phyloP scores from a whole-genome alignment of 345 rosid genomes.

The Zanthoxylum bungeanum region DNA sequence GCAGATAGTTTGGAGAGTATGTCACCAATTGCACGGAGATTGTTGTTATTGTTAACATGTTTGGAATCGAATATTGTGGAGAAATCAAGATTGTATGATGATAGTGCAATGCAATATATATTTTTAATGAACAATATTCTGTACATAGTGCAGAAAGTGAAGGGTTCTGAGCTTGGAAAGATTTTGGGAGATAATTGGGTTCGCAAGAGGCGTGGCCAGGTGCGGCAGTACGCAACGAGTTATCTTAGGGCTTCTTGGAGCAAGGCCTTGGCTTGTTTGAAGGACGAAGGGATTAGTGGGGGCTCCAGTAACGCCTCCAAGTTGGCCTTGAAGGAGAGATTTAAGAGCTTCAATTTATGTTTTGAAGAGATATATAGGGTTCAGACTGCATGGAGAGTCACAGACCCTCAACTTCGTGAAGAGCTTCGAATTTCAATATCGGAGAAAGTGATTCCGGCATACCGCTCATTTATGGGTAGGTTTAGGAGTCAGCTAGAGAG shows the following conservation, averaged over 20 bases:
- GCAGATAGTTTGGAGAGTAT: slow-evolving; percentile 34
- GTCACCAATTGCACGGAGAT: slow-evolving; percentile 56
- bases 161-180: slow-evolving; percentile 79
- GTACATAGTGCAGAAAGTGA: slow-evolving; percentile 87
- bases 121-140: slow-evolving; percentile 89
- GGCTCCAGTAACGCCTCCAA: slow-evolving; percentile 70
- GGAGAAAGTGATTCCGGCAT: slow-evolving; percentile 84
- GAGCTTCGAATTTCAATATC: slow-evolving; percentile 91
- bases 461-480: slow-evolving; percentile 86
- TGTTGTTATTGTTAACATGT: slow-evolving; percentile 53
- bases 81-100: slow-evolving; percentile 82
- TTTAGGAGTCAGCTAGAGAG: slow-evolving; percentile 75
- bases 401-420: slow-evolving; percentile 92
- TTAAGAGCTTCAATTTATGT: slow-evolving; percentile 80
- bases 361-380: slow-evolving; percentile 85
- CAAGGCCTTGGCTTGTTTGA: slow-evolving; percentile 70
- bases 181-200: slow-evolving; percentile 93
- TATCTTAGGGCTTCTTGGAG: slow-evolving; percentile 95
- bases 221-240: slow-evolving; percentile 81
- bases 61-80: slow-evolving; percentile 83
- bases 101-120: slow-evolving; percentile 63
- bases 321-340: slow-evolving; percentile 78
- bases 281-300: slow-evolving; percentile 75
- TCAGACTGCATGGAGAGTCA: slow-evolving; percentile 95
- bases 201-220: slow-evolving; percentile 74